phyloP scores from a whole-genome alignment of 2,329 filamentous ascomycete genomes.

The Cadophora sp. region DNA sequence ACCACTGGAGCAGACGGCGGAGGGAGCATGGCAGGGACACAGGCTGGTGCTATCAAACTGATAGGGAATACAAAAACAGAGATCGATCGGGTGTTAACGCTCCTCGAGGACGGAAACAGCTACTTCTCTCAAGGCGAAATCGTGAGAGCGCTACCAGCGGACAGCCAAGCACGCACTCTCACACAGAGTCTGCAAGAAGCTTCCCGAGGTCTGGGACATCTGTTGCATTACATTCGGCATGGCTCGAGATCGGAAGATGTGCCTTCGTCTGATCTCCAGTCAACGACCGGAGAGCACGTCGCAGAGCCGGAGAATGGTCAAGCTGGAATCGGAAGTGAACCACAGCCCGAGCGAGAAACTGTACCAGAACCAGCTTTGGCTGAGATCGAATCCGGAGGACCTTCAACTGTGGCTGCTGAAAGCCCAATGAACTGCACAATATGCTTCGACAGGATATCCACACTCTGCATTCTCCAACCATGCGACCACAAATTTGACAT shows the following conservation, averaged over 20 bases:
- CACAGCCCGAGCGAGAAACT: background rate
- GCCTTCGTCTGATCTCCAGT: background rate
- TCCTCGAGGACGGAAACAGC: too few species aligned
- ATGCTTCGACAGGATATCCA: constrained; percentile 1
- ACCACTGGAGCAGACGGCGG: background rate
- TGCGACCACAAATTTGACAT: constrained; percentile 17
- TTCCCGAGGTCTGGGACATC: background rate
- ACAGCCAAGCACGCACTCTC: background rate
- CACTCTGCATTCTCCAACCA: constrained; percentile 1
- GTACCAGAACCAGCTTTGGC: background rate
- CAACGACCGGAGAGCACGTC: background rate
- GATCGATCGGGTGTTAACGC: background rate
- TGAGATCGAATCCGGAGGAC: too few species aligned
- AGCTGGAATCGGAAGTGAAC: background rate
- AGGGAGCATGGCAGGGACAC: too few species aligned
- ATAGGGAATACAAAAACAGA: background rate
- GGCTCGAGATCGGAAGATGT: background rate
- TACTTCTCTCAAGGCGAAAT: background rate
- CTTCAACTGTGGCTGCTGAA: background rate
- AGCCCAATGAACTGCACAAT: background rate
- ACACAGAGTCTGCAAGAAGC: background rate
- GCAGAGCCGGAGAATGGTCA: background rate
- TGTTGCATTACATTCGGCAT: background rate
- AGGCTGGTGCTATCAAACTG: background rate
- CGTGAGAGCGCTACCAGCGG: background rate